Evolutionary conservation across 164 flowering plant genomes (phyloP), one percentile per base, ranked within the genome.

Genomic region (Aristolochia californica): DNA sequence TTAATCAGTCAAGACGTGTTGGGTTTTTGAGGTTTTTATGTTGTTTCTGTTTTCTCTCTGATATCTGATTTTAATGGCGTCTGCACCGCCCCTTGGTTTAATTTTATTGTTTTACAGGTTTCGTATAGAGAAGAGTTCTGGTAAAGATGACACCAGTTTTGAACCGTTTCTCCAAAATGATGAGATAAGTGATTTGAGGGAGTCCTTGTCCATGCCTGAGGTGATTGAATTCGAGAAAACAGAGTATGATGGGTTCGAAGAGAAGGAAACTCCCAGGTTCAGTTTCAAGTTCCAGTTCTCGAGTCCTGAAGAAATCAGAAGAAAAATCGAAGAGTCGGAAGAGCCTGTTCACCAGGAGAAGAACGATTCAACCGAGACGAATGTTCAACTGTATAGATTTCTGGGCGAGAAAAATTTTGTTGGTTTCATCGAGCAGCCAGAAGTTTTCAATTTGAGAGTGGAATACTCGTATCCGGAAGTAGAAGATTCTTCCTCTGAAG

Each of bases 261-360:
- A 77, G 23, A 65, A 77, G 65, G 85, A 82, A 26, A 56, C 72
- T 16, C 60, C 81, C 1, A 70, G 72, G 43, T 72, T 77, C 24
- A 52, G 62, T 43, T 79, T 87, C 58, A 77, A 65, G 57, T 87
- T 87, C 55, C 63, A 73, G 56, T 85, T 75, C 60, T 85, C 68
- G 56, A 67, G 72, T 5, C 75, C 43, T 43, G 81, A 84, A 58
- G 84, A 84, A 12, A 70, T 71, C 40, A 26, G 57, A 40, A 70
- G 56, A 60, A 60, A 53, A 34, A 47, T 43, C 50, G 48, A 50
- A 54, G 76, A 59, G 30, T 59, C 43, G 13, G 62, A 48, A 18
- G 55, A 27, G 15, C 50, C 13, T 43, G 17, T 13, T 44, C 18
- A 27, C 49, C 17, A 59, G 28, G 62, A 56, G 48, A 56, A 34